These are phyloP conservation scores for Sungouiella thailandica DNA, from an alignment of 805 yeast species.

Conservation along the genomic window DNA sequence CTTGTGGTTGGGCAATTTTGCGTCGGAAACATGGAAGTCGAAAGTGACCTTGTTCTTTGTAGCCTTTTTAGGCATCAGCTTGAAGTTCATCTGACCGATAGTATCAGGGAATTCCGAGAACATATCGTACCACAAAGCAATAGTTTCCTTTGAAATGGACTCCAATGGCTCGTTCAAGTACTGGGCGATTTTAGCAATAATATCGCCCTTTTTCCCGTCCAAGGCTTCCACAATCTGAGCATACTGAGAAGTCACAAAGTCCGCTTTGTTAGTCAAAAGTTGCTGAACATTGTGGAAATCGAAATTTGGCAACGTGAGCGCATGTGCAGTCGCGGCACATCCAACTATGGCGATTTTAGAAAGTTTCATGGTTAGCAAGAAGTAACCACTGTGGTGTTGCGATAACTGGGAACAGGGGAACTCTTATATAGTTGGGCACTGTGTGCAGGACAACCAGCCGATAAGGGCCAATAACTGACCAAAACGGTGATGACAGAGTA, in stretches of 20 bases:
- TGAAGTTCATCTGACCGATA: constrained; percentile 43
- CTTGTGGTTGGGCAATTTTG: constrained; percentile 33
- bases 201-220: constrained; percentile 15
- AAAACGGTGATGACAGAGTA: no score
- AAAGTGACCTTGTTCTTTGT: constrained; percentile 15
- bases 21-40: constrained; percentile 37
- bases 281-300: constrained; percentile 9
- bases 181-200: constrained; percentile 46
- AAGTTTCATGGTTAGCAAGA: constrained; percentile 2
- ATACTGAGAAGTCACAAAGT: constrained; percentile 9
- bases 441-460: constrained; percentile 2
- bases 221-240: constrained; percentile 11
- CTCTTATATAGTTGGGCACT: not conserved
- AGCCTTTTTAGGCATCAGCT: constrained; percentile 45
- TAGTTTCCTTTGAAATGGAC: constrained; percentile 44
- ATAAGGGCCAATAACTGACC: not conserved
- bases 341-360: constrained; percentile 9
- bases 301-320: constrained; percentile 9
- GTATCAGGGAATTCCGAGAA: constrained; percentile 55
- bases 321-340: constrained; percentile 9
- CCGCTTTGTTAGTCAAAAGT: constrained; percentile 8
- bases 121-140: constrained; percentile 60
- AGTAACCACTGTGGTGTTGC: no score
- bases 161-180: constrained; percentile 49
- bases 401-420: not conserved